Percentiles rank a stretch among this genome's conserved stretches.
Conservation (phyloP, 2,329 filamentous ascomycete species). For the Curvularia verruculosa region DNA sequence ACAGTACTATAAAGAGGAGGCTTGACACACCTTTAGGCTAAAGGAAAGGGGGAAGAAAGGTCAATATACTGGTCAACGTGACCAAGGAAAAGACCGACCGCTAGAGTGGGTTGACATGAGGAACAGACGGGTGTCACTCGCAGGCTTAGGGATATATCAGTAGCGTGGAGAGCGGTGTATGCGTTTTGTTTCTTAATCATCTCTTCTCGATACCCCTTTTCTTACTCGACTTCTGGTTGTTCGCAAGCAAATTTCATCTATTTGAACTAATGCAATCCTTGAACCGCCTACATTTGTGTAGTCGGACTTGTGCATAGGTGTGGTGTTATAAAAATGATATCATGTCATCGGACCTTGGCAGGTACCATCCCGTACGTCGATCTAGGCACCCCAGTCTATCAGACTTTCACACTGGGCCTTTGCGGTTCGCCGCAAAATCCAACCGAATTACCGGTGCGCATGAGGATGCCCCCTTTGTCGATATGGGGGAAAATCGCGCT, state of each 20-base stretch:
- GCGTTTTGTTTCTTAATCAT: neutral
- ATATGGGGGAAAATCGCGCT: neutral
- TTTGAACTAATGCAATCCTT: neutral
- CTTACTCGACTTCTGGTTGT: neutral
- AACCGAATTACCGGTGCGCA: neutral
- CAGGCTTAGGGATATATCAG: neutral
- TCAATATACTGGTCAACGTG: neutral
- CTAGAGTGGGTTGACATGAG: neutral
- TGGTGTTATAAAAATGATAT: neutral
- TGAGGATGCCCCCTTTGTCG: neutral
- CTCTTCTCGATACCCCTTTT: conserved; percentile 1
- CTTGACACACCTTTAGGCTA: neutral
- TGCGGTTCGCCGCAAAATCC: neutral
- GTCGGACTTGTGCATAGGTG: neutral
- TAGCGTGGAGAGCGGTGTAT: neutral
- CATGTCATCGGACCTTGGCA: neutral
- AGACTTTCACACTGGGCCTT: neutral
- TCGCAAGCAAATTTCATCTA: neutral
- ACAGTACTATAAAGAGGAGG: conserved; percentile 12
- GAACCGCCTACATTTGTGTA: neutral
- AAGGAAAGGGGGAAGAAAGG: neutral
- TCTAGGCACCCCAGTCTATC: neutral
- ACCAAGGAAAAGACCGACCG: neutral
- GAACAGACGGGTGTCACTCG: neutral
- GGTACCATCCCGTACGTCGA: neutral